Evolutionary conservation across 345 rosid genomes (phyloP).

Genomic region (Gossypium herbaceum): DNA sequence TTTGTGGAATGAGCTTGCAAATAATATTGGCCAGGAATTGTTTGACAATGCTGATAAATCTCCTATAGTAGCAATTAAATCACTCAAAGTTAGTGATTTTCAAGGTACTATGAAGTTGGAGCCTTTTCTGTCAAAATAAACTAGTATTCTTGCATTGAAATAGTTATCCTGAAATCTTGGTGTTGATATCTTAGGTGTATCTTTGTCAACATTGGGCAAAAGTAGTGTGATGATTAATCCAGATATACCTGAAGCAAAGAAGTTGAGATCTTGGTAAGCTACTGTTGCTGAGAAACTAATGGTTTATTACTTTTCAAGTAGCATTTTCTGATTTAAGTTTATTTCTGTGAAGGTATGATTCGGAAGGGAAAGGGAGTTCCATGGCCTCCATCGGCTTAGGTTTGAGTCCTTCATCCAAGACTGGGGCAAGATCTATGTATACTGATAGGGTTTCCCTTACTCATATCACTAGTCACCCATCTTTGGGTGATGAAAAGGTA

Average conservation of each 20-base stretch:
- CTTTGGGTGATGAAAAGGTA: constrained; percentile 84
- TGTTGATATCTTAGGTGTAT: constrained; percentile 49
- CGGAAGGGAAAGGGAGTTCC: constrained; percentile 75
- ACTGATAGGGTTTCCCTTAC: constrained; percentile 58
- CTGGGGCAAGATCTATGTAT: constrained; percentile 68
- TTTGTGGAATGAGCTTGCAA: constrained; percentile 84
- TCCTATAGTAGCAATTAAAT: constrained; percentile 76
- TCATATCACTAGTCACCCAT: constrained; percentile 53
- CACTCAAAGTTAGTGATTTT: constrained; percentile 85
- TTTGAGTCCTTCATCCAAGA: constrained; percentile 49
- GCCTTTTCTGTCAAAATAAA: background rate
- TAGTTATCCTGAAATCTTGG: background rate
- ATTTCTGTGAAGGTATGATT: constrained; percentile 54
- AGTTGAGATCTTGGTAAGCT: constrained; percentile 61
- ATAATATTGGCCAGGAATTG: constrained; percentile 66
- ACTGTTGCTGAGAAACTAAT: background rate
- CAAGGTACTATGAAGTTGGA: constrained; percentile 53
- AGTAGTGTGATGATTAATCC: constrained; percentile 67
- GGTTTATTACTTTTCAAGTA: background rate
- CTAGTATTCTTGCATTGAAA: background rate
- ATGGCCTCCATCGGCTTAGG: constrained; percentile 70
- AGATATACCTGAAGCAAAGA: constrained; percentile 65
- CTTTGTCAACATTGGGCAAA: constrained; percentile 64
- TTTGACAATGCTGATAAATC: constrained; percentile 60
- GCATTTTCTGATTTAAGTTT: background rate